Percentiles rank a stretch among this genome's conserved stretches.
Conservation (phyloP, 2,329 filamentous ascomycete species). For the Daldinia eschscholtzii region DNA sequence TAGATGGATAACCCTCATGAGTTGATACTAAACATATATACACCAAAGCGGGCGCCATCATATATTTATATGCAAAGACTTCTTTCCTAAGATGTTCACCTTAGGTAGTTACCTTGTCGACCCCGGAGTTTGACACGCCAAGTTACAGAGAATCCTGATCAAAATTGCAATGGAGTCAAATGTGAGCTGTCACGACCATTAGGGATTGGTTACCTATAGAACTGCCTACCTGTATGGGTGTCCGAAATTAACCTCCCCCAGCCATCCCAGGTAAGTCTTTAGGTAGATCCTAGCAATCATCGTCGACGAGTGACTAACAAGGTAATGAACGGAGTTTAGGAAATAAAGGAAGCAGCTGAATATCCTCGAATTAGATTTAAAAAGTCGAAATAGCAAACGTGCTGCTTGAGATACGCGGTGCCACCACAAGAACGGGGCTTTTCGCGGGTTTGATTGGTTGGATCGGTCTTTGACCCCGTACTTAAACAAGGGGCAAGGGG, state of each 20-base stretch:
- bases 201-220: constrained; percentile 7
- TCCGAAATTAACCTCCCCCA: constrained; percentile 11
- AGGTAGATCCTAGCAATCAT: constrained; percentile 9
- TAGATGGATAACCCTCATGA: constrained; percentile 4
- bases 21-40: constrained; percentile 3
- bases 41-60: neutral
- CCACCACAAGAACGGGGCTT: neutral
- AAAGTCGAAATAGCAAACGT: neutral
- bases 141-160: neutral
- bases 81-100: neutral
- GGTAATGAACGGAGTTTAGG: neutral
- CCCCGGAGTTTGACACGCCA: neutral
- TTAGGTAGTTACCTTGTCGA: neutral
- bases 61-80: neutral
- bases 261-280: constrained; percentile 7
- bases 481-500: constrained; percentile 12
- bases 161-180: constrained; percentile 12
- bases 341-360: constrained; percentile 28
- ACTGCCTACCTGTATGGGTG: constrained; percentile 1
- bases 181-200: constrained; percentile 14
- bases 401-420: neutral
- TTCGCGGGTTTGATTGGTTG: constrained; percentile 27
- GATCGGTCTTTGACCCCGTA: constrained; percentile 30
- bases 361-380: constrained; percentile 11
- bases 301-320: neutral